Percentiles rank a stretch among this genome's conserved stretches.
Evolutionary conservation across 2,329 filamentous ascomycete genomes (phyloP).

Genomic region (Alternaria burnsii): DNA sequence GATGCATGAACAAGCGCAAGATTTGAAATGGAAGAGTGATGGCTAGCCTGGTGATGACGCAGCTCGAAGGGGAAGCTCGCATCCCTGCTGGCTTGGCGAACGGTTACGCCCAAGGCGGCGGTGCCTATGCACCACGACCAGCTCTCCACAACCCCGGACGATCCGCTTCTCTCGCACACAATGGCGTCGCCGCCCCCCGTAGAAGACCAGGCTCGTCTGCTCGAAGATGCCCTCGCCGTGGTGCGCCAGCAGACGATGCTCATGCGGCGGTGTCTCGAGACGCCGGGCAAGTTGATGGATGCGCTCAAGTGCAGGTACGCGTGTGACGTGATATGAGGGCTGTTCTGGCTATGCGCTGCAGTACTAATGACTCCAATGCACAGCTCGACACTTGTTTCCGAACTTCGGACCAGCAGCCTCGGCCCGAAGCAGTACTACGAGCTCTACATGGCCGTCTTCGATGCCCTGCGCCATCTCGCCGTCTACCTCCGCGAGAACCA

Average conservation of each 20-base stretch:
- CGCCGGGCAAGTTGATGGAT: conserved; percentile 98
- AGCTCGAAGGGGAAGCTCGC: conserved; percentile 32
- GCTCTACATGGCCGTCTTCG: conserved; percentile 99
- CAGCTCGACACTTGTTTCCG: conserved; percentile 97
- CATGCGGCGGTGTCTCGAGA: conserved; percentile 98
- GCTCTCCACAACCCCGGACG: conserved; percentile 42
- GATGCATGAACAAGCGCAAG: conserved; percentile 2
- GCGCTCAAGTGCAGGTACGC: conserved; percentile 96
- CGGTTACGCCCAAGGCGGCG: conserved; percentile 32
- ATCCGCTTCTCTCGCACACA: conserved; percentile 33
- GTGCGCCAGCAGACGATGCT: conserved; percentile 96
- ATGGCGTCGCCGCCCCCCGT: conserved; percentile 60
- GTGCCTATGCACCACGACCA: conserved; percentile 30
- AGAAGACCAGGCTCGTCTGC: conserved; percentile 78
- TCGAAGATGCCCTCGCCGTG: conserved; percentile 95
- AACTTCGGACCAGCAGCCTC: conserved; percentile 93
- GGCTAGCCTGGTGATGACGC: conserved; percentile 33
- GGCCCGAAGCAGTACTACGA: conserved; percentile 99
- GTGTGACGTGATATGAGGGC: conserved; percentile 6
- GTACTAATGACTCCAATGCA: conserved; percentile 18
- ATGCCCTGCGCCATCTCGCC: conserved; percentile 94
- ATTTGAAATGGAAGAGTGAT: not conserved
- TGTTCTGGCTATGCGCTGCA: not conserved
- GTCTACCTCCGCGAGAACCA: conserved; percentile 97
- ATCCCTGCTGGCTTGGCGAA: conserved; percentile 42